Percentiles rank a stretch among this genome's conserved stretches.
phyloP scores from a whole-genome alignment of 129 eudicot species.

The Sambucus nigra region DNA sequence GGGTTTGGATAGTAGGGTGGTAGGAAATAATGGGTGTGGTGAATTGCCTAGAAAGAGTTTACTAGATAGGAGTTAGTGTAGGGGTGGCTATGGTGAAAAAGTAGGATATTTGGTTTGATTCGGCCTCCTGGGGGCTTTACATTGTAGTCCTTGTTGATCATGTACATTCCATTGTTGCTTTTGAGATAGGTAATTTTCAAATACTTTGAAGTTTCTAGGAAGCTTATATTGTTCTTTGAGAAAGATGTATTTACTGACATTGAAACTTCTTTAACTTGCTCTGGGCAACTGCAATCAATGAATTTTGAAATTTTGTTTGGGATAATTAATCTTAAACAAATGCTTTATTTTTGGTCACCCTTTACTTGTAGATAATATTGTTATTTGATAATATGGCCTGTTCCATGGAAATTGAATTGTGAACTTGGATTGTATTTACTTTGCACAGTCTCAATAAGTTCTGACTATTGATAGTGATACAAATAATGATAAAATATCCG shows the following conservation, averaged over 20 bases:
- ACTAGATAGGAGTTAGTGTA: neutral
- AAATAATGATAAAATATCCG: too few species aligned
- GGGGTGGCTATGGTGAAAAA: neutral
- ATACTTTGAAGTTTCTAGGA: slow-evolving; percentile 7
- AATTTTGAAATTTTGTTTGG: slow-evolving; percentile 29
- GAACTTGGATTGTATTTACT: too few species aligned
- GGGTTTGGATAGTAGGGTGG: neutral
- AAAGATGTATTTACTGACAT: slow-evolving; percentile 26
- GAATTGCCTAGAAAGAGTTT: neutral
- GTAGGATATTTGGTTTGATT: neutral
- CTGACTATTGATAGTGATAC: too few species aligned
- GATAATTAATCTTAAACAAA: too few species aligned
- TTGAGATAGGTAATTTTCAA: slow-evolving; percentile 1
- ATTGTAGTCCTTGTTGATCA: slow-evolving; percentile 1
- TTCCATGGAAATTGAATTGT: too few species aligned
- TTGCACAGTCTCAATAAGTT: too few species aligned
- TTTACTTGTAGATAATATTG: too few species aligned
- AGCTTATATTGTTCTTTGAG: slow-evolving; percentile 15
- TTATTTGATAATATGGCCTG: too few species aligned
- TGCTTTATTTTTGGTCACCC: too few species aligned
- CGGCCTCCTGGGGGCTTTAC: neutral
- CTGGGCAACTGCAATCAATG: slow-evolving; percentile 27
- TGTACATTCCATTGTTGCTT: neutral
- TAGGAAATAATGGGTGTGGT: neutral
- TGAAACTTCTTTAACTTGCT: slow-evolving; percentile 12